Conservation (phyloP, 495 filamentous ascomycete genomes). For the Letharia lupina region DNA sequence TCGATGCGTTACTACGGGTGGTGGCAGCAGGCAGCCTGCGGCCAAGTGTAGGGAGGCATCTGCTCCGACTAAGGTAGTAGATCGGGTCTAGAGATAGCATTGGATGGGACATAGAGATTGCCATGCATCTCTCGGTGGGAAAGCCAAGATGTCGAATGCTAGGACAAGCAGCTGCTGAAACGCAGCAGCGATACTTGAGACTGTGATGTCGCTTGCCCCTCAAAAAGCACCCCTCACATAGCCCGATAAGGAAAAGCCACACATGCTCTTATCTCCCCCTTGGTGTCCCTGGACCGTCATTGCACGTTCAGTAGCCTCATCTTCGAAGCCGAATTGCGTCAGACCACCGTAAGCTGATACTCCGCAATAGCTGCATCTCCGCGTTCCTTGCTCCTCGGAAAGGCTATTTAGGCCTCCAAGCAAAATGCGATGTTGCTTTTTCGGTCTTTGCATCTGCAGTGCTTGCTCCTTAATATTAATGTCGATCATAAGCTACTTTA, state of each 20-base stretch:
- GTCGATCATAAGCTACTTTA: not conserved
- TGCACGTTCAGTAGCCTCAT: not conserved
- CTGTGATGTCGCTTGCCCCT: not conserved
- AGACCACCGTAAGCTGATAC: not conserved
- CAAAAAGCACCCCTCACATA: not conserved
- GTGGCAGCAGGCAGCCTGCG: not conserved
- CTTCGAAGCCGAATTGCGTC: not conserved
- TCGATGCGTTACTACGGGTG: not conserved
- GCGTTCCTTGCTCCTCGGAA: not conserved
- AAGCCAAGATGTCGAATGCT: not conserved
- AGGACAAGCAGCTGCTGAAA: not conserved
- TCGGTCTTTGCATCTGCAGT: not conserved
- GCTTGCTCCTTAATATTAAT: not conserved
- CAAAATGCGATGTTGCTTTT: not conserved
- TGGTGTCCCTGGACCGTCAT: not conserved
- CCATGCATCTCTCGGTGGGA: not conserved
- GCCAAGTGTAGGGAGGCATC: not conserved
- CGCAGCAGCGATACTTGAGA: not conserved
- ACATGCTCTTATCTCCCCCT: conserved; percentile 4
- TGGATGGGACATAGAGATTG: not conserved
- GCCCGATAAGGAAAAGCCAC: conserved; percentile 18
- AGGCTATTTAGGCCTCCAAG: not conserved
- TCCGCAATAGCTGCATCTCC: conserved; percentile 1
- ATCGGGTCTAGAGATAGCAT: no score
- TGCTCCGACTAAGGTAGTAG: no score